Base-by-base conservation (phyloP, 2,329 filamentous ascomycete species). In the Juglanconis sp. region DNA sequence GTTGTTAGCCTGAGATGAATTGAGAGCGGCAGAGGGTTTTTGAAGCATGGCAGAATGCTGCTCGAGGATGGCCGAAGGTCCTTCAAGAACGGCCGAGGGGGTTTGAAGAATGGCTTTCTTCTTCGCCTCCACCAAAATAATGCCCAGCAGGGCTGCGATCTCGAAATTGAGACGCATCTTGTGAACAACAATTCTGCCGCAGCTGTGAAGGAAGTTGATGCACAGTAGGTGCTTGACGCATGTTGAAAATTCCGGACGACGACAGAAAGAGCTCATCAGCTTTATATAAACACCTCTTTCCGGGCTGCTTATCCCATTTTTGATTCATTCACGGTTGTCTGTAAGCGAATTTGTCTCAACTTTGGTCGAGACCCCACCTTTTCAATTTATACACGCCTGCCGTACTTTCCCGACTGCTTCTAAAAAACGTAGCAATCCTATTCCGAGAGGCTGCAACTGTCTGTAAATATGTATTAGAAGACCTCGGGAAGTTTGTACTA, bases 121-220 rank as follows among this genome's bases (percentile, higher is more conserved):
- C 24, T 30, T 30, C 3, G 46, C 46, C 46, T 31, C 7, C 5
- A 31, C 46, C 15, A 52, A n/a, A 17, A n/a, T 46, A 24, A 40
- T 47, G 31, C 61, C 47, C 47, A 56, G 5, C 5, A 61, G 40
- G n/a, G 46, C 58, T 8, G 40, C 54, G 10, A 56, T 52, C 13
- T 30, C 11, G 40, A 42, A 11, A 11, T 46, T 15, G 5, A 49
- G n/a, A 30, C 15, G 54, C 61, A 63, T 63, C 9, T 24, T 55
- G 34, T 31, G 24, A 48, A 6, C 46, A 48, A 24, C 3, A 31
- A 17, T 24, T 2, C 24, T 24, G 24, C 24, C 24, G 24, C 24
- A 24, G n/a, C 10, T 48, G 24, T 11, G 7, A 10, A 30, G 8
- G 24, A 32, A n/a, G 30, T 24, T 30, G n/a, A 13, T 30, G 13